Evolutionary conservation across 2,329 filamentous ascomycete genomes (phyloP), one percentile per base, ranked within the genome.

Genomic region (Penicillium capsulatum): DNA sequence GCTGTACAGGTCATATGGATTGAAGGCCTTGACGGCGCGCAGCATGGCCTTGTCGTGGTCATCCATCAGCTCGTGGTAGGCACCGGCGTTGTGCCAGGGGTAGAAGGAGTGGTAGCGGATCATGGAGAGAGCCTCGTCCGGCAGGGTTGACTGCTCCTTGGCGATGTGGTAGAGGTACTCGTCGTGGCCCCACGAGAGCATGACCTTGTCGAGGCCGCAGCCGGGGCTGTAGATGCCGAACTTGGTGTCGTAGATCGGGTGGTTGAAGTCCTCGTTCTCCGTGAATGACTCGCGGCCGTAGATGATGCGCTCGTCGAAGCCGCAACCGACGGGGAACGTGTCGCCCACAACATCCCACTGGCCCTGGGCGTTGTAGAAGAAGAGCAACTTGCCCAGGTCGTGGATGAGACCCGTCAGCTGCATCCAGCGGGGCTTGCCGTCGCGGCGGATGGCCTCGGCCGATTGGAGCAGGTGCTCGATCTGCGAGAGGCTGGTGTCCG

Each of bases 61-160:
- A 62, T 83, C 77, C 88, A 94, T 94, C 64, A 94, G 77, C 66
- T 87, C 80, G 45, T 68, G 66, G 68, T 95, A 95, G 5, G 86
- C 88, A 38, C 83, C 83, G 63, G 84, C 82, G 45, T 75, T 79
- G 68, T 94, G 89, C 89, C 88, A 95, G 11, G 89, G 83, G 68
- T 95, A 95, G 69, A 94, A 94, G 4, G 82, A 87, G 69, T 95
- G 89, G 68, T 94, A 94, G 40, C 89, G 75, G 63, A 95, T 92
- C 86, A 95, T 94, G 45, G 88, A 89, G 8, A 95, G 75, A 0
- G 84, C 85, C 74, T 94, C 88, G 32, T 77, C 74, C 0, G 89
- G 89, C 30, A 95, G 74, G 0, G 72, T 83, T 34, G 78, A 83
- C 72, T 94, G 88, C 48, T 85, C 83, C 72, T 88, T 89, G 67